Evolutionary conservation across 164 flowering plant species (phyloP).

Genomic region (Chimonanthus salicifolius): DNA sequence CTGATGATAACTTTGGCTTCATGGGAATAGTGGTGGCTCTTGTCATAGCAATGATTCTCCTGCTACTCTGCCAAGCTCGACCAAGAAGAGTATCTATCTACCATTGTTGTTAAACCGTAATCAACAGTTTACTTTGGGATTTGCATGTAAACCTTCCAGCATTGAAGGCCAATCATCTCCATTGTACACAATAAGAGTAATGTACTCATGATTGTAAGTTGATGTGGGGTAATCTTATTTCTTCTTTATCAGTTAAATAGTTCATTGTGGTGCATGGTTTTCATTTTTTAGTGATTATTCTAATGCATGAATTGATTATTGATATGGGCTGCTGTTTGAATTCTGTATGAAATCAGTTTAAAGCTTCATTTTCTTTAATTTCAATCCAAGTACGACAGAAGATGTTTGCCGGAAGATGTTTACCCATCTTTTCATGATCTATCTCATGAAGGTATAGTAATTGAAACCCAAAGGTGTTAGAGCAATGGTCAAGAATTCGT

Average conservation of each 20-base stretch:
- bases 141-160: neutral
- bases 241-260: too few species aligned
- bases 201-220: neutral
- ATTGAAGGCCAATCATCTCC: neutral
- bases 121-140: neutral
- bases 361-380: too few species aligned
- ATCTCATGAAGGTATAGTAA: too few species aligned
- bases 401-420: too few species aligned
- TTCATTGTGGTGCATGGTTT: too few species aligned
- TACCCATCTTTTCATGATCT: too few species aligned
- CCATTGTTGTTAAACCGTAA: neutral
- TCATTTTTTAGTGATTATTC: neutral
- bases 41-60: conserved; percentile 5
- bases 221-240: neutral
- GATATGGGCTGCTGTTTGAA: neutral
- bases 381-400: too few species aligned
- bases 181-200: neutral
- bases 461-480: too few species aligned
- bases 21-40: conserved; percentile 5
- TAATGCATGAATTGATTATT: neutral
- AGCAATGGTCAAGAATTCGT: too few species aligned
- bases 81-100: conserved; percentile 4
- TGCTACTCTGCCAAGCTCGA: conserved; percentile 6
- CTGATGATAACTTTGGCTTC: neutral
- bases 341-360: too few species aligned